Conservation (phyloP, 257 asterid species). For the Capsicum rhomboideum region DNA sequence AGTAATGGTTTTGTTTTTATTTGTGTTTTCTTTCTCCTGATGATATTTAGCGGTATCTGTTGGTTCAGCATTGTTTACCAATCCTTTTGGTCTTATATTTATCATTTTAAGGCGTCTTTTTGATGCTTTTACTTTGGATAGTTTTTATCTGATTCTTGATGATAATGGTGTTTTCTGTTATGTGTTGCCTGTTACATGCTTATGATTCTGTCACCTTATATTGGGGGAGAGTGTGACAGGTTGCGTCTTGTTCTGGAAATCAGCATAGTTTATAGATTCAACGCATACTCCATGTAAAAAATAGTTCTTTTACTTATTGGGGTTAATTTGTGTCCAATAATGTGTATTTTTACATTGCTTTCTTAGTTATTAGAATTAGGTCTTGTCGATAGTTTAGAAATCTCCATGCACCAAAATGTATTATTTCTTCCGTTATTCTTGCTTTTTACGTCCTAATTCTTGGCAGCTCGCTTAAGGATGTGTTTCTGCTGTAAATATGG, state of each 20-base stretch:
- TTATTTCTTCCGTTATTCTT: not conserved
- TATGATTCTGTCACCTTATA: not conserved
- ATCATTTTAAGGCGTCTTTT: not conserved
- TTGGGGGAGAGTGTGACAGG: not conserved
- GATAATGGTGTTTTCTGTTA: not conserved
- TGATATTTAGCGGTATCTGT: not conserved
- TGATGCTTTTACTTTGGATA: not conserved
- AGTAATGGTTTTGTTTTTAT: not conserved
- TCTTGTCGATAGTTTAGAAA: not conserved
- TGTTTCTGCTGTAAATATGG: constrained; percentile 80
- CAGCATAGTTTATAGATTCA: not conserved
- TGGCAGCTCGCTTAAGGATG: constrained; percentile 59
- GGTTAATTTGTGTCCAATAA: not conserved
- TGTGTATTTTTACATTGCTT: not conserved
- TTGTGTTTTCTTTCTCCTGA: not conserved
- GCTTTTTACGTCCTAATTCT: constrained; percentile 58
- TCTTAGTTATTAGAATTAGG: not conserved
- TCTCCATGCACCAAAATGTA: not conserved
- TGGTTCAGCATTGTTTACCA: not conserved
- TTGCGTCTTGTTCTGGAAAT: not conserved
- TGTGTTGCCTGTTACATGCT: not conserved
- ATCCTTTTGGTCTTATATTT: not conserved
- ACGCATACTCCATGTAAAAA: not conserved
- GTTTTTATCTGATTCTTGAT: not conserved
- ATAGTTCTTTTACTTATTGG: not conserved